Conservation (phyloP, 257 asterid genomes). For the Solanum paucissectum region DNA sequence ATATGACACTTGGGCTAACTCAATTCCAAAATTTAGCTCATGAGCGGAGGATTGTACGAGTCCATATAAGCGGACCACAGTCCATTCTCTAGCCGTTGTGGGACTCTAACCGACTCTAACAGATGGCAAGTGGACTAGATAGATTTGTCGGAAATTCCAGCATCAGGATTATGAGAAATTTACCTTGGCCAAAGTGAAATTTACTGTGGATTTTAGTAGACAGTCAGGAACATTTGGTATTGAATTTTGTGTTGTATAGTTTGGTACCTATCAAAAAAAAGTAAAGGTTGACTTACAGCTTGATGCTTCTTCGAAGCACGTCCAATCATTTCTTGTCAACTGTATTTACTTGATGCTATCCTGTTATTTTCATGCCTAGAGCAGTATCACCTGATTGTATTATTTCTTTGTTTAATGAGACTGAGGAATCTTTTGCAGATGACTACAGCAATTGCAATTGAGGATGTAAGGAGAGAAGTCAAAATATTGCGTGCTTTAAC, state of each 20-base stretch:
- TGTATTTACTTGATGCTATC: neutral
- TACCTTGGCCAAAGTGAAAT: slow-evolving; percentile 4
- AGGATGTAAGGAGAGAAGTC: slow-evolving; percentile 64
- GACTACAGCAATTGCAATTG: slow-evolving; percentile 61
- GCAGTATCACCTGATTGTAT: neutral
- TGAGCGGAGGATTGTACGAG: neutral
- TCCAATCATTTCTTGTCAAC: neutral
- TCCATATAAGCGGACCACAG: neutral
- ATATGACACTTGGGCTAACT: neutral
- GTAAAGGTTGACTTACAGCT: neutral
- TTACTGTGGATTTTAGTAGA: neutral
- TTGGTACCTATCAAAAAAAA: neutral
- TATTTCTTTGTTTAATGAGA: neutral
- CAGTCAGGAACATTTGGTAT: neutral
- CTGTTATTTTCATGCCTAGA: neutral
- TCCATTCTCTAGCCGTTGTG: neutral
- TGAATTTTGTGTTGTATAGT: neutral
- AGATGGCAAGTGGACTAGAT: neutral
- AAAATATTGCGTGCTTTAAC: slow-evolving; percentile 50
- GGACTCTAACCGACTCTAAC: neutral
- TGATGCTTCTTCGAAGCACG: neutral
- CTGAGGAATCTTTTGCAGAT: slow-evolving; percentile 28
- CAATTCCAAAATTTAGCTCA: neutral
- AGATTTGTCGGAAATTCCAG: neutral
- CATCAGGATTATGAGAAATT: neutral